phyloP scores from a whole-genome alignment of 306 rosid genomes.

The Corylus americana region DNA sequence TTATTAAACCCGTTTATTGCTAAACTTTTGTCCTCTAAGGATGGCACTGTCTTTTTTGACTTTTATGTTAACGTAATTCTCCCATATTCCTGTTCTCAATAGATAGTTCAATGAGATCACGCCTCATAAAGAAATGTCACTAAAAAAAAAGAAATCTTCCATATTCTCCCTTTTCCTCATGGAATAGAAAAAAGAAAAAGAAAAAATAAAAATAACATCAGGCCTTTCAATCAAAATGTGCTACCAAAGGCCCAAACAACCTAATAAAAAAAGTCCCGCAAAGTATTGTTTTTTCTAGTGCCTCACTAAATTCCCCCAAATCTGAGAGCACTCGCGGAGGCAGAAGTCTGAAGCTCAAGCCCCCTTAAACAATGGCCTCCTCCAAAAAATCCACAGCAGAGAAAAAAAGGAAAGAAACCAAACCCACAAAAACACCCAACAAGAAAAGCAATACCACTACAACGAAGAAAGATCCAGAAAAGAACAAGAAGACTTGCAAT shows the following conservation, averaged over 20 bases:
- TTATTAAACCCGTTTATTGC: no score
- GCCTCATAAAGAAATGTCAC: no score
- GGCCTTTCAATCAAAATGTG: neutral
- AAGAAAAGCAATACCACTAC: conserved; percentile 13
- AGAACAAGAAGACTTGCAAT: conserved; percentile 33
- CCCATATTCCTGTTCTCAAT: no score
- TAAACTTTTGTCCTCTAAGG: no score
- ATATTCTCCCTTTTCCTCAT: no score
- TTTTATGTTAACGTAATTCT: no score
- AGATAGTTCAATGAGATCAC: no score
- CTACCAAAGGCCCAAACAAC: neutral
- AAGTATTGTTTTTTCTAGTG: neutral
- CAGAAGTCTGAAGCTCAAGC: neutral
- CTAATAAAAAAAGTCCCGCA: neutral
- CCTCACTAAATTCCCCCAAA: neutral
- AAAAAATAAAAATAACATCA: no score
- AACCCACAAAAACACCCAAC: conserved; percentile 29
- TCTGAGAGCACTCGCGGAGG: neutral
- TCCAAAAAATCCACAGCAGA: conserved; percentile 42
- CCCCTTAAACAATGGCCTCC: conserved; percentile 58
- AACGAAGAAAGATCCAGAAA: conserved; percentile 28
- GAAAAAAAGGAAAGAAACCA: conserved; percentile 34
- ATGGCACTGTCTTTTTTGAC: no score
- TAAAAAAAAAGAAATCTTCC: no score
- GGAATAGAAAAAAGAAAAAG: no score